Evolutionary conservation across 257 asterid genomes (phyloP), one percentile per base, ranked within the genome.

Genomic region (Cruciata laevipes): DNA sequence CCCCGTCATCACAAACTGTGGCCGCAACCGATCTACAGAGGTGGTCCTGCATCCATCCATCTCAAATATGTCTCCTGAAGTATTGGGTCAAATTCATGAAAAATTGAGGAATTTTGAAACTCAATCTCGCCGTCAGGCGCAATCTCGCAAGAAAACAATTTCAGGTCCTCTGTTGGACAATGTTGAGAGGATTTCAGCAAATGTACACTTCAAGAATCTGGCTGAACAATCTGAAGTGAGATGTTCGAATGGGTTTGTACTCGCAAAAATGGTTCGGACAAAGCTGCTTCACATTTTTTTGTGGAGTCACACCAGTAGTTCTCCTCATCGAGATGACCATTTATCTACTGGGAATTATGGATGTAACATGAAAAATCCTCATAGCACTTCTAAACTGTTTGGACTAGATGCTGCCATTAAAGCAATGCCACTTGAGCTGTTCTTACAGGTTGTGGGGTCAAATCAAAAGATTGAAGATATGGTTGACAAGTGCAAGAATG

Each of bases 1-100:
- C 78, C 99, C 99, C 49, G 82, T 61, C 57, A 79, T 90, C 78
- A 90, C 99, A 52, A 88, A 93, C 78, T 89, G 87, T 77, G 85
- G 89, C 49, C 84, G 89, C 71, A 86, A 61, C 71, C 84, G 90
- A 71, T 80, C 83, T 58, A 82, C 82, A 47, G 86, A 73, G 52
- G 97, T 93, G 75, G 83, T 93, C 73, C 87, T 93, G 79, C 99
- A 88, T 79, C 95, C 96, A 56, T 88, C 96, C 56, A 74, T 82
- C 53, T 75, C 64, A 79, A 76, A 62, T 18, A 72, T 79, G 47
- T 76, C 94, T 70, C 76, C 89, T 62, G 92, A 88, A 78, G 68
- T 89, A 71, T 63, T 81, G 82, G 69, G 80, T 69, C 87, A 85
- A 72, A 89, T 93, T 82, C 97, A 89, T 74, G 96, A 85, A 53